These are phyloP conservation scores for Suhomyces maxii DNA, from an alignment of 1,139 yeast species.

Conservation along the genomic window DNA sequence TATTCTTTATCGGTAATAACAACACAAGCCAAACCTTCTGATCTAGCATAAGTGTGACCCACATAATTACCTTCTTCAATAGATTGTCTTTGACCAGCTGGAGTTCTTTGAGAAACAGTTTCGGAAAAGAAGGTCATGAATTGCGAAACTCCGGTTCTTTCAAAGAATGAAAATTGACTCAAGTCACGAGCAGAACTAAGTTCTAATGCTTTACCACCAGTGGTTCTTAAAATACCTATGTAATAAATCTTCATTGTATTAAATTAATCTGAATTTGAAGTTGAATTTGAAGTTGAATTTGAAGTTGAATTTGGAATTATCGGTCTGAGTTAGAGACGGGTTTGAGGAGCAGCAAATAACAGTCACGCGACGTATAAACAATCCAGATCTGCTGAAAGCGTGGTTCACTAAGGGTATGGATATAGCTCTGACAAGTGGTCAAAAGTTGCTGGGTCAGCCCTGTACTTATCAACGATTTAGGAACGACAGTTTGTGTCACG, in stretches of 20 bases:
- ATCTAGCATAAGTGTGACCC: constrained; percentile 88
- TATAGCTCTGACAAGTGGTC: neutral
- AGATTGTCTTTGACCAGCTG: constrained; percentile 88
- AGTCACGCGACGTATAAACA: neutral
- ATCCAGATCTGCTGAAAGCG: neutral
- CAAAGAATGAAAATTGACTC: constrained; percentile 84
- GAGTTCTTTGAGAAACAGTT: constrained; percentile 87
- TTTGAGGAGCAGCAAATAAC: neutral
- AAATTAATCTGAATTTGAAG: neutral
- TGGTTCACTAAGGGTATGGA: neutral
- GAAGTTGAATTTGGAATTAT: too few relatives aligned
- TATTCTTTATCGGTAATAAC: constrained; percentile 91
- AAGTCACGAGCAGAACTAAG: constrained; percentile 80
- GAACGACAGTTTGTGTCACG: neutral
- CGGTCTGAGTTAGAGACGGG: too few relatives aligned
- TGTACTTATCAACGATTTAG: neutral
- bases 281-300: too few relatives aligned
- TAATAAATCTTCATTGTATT: constrained; percentile 79
- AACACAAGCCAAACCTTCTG: constrained; percentile 94
- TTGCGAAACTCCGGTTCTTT: constrained; percentile 73
- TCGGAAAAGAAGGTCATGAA: constrained; percentile 93
- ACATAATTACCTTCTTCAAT: constrained; percentile 90
- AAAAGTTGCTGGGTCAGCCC: neutral
- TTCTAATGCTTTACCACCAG: constrained; percentile 67
- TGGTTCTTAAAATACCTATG: constrained; percentile 77